Evolutionary conservation across 495 filamentous ascomycete genomes (phyloP), one percentile per base, ranked within the genome.

Genomic region (Lasiosphaeriaceae sp.): DNA sequence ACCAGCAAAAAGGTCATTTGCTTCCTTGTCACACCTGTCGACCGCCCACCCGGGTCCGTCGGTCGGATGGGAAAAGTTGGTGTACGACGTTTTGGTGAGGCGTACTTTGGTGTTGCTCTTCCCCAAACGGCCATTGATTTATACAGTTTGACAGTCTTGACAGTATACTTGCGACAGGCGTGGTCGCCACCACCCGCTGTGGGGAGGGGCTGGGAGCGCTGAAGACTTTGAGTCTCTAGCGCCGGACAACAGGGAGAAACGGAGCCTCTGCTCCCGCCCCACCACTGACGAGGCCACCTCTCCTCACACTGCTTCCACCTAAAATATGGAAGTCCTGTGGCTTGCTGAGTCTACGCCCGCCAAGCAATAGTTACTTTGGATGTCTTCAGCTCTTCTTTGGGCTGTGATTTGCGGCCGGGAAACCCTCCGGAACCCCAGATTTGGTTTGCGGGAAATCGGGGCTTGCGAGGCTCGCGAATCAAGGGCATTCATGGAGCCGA

Each of bases 21-120:
- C 39, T 43, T 17, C 39, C 5, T 14, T 43, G 39, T 43, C 14
- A 41, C 37, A 9, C 26, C 26, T 31, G 26, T 31, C 26, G 4
- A 9, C 26, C 26, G 26, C 26, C 26, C 3, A 31, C 26, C 26
- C 9, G 26, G 26, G 26, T 31, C 26, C 26, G 26, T 9, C 26
- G n/a, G 45, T 21, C 20, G 26, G 17, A 46, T 17, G 37, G 2
- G 11, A 54, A 44, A 46, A n/a, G 16, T 49, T 9, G 23, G n/a
- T 14, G 11, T 34, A 57, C 51, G 55, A 57, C 55, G 55, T 57
- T 57, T 49, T 51, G 55, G 47, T 57, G 55, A 57, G 55, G 55
- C 55, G 47, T 37, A 22, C 47, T 19, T 48, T 16, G 22, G 47
- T 22, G 44, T 47, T 47, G 20, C 26, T 3, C 26, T 17, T 31